These are phyloP conservation scores for Circinella minor DNA, from an alignment of 371 early-diverging fungal species.

Conservation along the genomic window DNA sequence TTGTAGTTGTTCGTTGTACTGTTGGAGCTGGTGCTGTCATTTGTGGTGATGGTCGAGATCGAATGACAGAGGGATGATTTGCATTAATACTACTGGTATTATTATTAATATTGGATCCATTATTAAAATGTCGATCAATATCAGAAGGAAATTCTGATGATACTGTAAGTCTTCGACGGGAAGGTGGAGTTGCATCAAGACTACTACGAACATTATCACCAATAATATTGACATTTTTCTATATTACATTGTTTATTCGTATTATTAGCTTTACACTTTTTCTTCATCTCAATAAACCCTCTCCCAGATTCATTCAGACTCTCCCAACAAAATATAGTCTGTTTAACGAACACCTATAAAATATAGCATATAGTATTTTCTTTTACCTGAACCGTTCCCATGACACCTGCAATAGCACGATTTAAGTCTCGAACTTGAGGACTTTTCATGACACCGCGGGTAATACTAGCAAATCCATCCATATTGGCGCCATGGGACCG, in stretches of 20 bases:
- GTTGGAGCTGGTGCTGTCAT: slow-evolving; percentile 15
- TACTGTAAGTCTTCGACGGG: slow-evolving; percentile 29
- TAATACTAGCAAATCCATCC: slow-evolving; percentile 40
- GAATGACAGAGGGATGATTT: neutral
- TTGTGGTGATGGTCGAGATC: neutral
- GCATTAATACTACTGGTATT: too few species aligned
- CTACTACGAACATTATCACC: slow-evolving; percentile 41
- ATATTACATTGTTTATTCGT: neutral
- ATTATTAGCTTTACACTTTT: neutral
- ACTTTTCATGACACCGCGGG: slow-evolving; percentile 63
- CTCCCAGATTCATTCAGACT: neutral
- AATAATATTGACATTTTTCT: slow-evolving; percentile 55
- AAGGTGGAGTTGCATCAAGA: slow-evolving; percentile 15
- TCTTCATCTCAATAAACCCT: neutral
- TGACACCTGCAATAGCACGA: slow-evolving; percentile 64
- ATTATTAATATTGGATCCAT: neutral
- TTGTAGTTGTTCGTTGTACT: neutral
- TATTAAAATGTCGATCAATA: slow-evolving; percentile 29
- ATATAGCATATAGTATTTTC: too few species aligned
- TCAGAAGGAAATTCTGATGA: slow-evolving; percentile 46
- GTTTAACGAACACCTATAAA: too few species aligned
- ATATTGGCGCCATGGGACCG: slow-evolving; percentile 28
- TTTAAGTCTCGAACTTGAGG: slow-evolving; percentile 66
- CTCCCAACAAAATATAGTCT: too few species aligned
- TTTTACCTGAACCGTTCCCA: slow-evolving; percentile 56